These are phyloP conservation scores for Chlorella vulgaris DNA, from an alignment of 139 green algal genomes.

Conservation along the genomic window DNA sequence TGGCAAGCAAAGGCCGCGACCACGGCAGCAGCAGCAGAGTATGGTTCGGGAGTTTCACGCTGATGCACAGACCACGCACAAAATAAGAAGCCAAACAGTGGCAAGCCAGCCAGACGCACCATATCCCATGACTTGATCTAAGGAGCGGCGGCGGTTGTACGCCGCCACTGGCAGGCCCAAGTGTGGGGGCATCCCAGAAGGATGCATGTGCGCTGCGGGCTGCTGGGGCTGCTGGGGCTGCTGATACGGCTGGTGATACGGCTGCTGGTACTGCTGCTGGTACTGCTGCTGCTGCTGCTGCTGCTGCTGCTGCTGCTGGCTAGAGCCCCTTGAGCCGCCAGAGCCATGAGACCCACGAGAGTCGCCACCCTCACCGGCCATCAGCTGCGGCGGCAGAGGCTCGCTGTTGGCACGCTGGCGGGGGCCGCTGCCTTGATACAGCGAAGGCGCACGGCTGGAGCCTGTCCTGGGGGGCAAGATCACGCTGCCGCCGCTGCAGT, in stretches of 20 bases:
- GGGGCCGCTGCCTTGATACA: not conserved
- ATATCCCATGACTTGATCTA: not conserved
- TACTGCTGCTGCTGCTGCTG: not conserved
- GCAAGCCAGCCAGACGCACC: not conserved
- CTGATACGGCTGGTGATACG: not conserved
- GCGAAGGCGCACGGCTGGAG: not conserved
- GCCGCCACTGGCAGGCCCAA: not conserved
- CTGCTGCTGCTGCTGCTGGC: slow-evolving; percentile 9
- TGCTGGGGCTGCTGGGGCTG: not conserved
- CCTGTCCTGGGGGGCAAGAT: too few relatives aligned
- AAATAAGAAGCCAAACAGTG: too few relatives aligned
- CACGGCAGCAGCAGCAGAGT: not conserved
- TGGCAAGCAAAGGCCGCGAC: too few relatives aligned
- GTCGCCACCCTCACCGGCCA: not conserved
- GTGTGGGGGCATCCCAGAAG: not conserved
- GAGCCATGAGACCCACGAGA: not conserved
- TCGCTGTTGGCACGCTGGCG: not conserved
- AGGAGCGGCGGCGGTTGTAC: not conserved
- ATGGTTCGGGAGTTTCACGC: not conserved
- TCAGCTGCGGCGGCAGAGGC: not conserved
- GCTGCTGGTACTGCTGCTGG: not conserved
- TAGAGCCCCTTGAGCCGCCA: too few relatives aligned
- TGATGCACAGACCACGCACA: not conserved
- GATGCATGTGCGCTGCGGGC: not conserved
- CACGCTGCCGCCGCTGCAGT: not conserved